Percentiles rank a stretch among this genome's conserved stretches.
These are phyloP conservation scores for Apostasia ramifera DNA, from an alignment of 106 monocot genomes.

Conservation along the genomic window DNA sequence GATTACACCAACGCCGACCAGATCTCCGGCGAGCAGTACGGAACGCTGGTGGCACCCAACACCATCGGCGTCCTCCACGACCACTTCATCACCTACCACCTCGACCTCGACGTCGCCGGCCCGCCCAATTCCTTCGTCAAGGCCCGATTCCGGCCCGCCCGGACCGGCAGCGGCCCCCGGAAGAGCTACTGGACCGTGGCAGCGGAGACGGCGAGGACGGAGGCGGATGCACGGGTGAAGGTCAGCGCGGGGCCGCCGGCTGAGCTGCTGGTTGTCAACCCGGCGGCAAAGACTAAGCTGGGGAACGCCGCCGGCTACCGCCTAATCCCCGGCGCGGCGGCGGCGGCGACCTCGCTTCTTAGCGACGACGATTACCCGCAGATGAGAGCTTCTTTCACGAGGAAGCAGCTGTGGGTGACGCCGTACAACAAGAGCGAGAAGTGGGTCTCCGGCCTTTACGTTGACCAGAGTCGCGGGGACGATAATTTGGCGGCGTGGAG, in stretches of 20 bases:
- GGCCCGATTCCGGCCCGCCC: constrained; percentile 17
- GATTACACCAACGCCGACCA: constrained; percentile 36
- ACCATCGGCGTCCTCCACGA: constrained; percentile 56
- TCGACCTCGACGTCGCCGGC: constrained; percentile 66
- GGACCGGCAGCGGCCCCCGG: constrained; percentile 10
- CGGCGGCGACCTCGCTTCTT: constrained; percentile 23
- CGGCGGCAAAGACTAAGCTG: constrained; percentile 41
- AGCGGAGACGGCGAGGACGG: constrained; percentile 39
- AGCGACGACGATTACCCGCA: constrained; percentile 67
- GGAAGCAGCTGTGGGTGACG: constrained; percentile 71
- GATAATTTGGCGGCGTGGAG: constrained; percentile 56
- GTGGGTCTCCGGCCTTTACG: constrained; percentile 47
- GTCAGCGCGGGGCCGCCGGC: constrained; percentile 17
- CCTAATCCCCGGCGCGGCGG: constrained; percentile 13
- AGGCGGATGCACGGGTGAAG: constrained; percentile 35
- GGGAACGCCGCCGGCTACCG: constrained; percentile 56
- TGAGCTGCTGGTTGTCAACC: constrained; percentile 47
- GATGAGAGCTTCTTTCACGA: constrained; percentile 36
- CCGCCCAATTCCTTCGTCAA: constrained; percentile 51
- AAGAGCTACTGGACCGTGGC: constrained; percentile 71
- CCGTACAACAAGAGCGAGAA: constrained; percentile 46
- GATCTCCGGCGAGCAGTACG: constrained; percentile 24
- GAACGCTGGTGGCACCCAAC: constrained; percentile 42
- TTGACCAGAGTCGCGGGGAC: constrained; percentile 42
- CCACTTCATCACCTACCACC: constrained; percentile 62